These are phyloP conservation scores for Blastocystis sp. DNA, from an alignment of 352 stramenopile species.

Conservation along the genomic window DNA sequence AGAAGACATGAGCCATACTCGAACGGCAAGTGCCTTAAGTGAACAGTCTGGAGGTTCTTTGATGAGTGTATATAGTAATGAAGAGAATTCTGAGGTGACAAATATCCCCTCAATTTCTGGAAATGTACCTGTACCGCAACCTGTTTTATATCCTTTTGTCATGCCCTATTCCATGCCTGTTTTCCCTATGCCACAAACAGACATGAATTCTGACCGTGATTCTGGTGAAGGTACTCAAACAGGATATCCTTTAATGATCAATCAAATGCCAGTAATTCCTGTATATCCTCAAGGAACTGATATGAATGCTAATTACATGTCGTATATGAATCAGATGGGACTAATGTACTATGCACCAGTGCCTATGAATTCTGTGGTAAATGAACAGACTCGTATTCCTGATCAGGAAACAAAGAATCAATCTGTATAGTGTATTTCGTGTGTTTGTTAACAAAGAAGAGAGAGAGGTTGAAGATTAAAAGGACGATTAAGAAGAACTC, in stretches of 20 bases:
- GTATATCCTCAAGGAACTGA: not conserved
- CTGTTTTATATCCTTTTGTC: not conserved
- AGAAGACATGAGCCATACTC: too few species aligned
- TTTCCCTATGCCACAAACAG: not conserved
- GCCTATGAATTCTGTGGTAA: not conserved
- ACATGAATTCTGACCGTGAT: not conserved
- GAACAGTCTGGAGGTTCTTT: not conserved
- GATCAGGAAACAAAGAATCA: not conserved
- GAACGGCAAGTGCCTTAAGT: not conserved
- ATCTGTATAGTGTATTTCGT: not conserved
- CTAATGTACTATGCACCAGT: not conserved
- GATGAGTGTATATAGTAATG: too few species aligned
- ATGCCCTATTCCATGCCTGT: constrained; percentile 14
- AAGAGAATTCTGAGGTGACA: too few species aligned
- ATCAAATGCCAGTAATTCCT: constrained; percentile 1
- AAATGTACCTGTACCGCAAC: too few species aligned
- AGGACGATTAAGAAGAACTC: not conserved
- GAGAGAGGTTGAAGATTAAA: not conserved
- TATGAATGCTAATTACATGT: not conserved
- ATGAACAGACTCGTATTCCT: not conserved
- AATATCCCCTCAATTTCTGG: too few species aligned
- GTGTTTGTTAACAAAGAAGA: not conserved
- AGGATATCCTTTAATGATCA: not conserved
- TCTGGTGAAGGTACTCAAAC: not conserved
- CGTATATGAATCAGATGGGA: constrained; percentile 8